phyloP scores from a whole-genome alignment of 768 basidiomycete species.

The Chiua virens region DNA sequence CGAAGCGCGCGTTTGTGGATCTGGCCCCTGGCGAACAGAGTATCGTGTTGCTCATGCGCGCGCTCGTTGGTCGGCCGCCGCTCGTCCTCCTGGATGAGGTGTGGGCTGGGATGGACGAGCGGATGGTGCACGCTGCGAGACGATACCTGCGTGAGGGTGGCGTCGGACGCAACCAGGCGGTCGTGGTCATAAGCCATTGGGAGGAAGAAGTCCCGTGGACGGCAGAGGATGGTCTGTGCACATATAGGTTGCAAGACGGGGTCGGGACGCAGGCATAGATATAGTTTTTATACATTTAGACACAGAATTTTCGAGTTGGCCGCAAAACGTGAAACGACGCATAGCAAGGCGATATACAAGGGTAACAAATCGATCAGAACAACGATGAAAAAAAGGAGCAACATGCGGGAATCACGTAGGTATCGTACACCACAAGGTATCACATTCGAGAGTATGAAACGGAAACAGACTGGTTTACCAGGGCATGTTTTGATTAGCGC shows the following conservation, averaged over 20 bases:
- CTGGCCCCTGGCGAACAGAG: slow-evolving; percentile 77
- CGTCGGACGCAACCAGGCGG: slow-evolving; percentile 60
- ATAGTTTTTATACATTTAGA: neutral
- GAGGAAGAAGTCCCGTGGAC: slow-evolving; percentile 90
- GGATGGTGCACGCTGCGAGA: slow-evolving; percentile 66
- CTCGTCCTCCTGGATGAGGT: slow-evolving; percentile 89
- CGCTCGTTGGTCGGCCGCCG: slow-evolving; percentile 71
- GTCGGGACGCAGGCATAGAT: slow-evolving; percentile 18
- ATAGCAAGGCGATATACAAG: neutral
- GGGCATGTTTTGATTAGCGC: slow-evolving; percentile 14
- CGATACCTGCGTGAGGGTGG: slow-evolving; percentile 58
- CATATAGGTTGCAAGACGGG: slow-evolving; percentile 37
- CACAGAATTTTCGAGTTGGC: no score
- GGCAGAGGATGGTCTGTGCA: slow-evolving; percentile 49
- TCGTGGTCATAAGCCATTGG: slow-evolving; percentile 88
- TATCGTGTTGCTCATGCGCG: slow-evolving; percentile 80
- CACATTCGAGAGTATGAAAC: neutral
- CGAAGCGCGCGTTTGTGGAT: slow-evolving; percentile 53
- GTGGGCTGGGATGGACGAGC: slow-evolving; percentile 89
- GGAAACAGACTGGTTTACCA: slow-evolving; percentile 15
- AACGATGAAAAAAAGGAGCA: neutral
- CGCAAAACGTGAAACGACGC: neutral
- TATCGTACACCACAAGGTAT: slow-evolving; percentile 4
- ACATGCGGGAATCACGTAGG: neutral
- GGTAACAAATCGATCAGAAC: slow-evolving; percentile 1